A percentile compares a stretch with the other conserved stretches of the same genome.
Evolutionary conservation across 495 filamentous ascomycete genomes (phyloP).

Genomic region (Xylaria intraflava): DNA sequence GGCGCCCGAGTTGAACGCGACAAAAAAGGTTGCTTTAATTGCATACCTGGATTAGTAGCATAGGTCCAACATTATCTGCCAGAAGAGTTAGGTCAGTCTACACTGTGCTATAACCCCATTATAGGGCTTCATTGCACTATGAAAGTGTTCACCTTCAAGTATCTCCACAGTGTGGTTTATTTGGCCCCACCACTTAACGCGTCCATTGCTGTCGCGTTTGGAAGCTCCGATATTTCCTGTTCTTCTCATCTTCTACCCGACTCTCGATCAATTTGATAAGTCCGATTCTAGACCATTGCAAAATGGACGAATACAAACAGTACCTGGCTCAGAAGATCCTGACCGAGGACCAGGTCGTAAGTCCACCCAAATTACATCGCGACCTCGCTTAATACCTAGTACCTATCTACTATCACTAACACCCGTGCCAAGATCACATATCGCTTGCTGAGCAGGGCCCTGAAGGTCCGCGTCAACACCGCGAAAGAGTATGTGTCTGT

Average conservation of each 20-base stretch:
- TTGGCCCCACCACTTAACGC: slow-evolving; percentile 30
- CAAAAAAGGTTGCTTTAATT: no score
- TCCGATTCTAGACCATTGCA: neutral
- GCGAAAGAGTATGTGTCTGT: slow-evolving; percentile 61
- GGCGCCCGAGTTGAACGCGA: no score
- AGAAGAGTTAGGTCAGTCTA: no score
- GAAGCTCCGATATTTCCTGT: no score
- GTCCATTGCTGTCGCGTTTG: slow-evolving; percentile 10
- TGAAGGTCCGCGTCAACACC: slow-evolving; percentile 73
- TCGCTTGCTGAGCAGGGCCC: slow-evolving; percentile 66
- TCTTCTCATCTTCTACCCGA: no score
- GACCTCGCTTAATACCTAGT: slow-evolving; percentile 4
- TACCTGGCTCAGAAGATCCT: slow-evolving; percentile 72
- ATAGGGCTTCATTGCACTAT: no score
- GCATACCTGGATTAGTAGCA: no score
- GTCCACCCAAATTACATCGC: slow-evolving; percentile 14
- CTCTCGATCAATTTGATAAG: neutral
- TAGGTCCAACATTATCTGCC: no score
- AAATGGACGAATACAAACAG: slow-evolving; percentile 55
- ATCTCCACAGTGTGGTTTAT: neutral
- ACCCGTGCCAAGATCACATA: slow-evolving; percentile 64
- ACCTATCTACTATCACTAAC: no score
- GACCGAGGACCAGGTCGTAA: slow-evolving; percentile 67
- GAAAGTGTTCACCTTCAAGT: no score
- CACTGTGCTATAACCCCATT: no score